Conservation (phyloP, 345 rosid genomes). For the Eucalyptus albens region DNA sequence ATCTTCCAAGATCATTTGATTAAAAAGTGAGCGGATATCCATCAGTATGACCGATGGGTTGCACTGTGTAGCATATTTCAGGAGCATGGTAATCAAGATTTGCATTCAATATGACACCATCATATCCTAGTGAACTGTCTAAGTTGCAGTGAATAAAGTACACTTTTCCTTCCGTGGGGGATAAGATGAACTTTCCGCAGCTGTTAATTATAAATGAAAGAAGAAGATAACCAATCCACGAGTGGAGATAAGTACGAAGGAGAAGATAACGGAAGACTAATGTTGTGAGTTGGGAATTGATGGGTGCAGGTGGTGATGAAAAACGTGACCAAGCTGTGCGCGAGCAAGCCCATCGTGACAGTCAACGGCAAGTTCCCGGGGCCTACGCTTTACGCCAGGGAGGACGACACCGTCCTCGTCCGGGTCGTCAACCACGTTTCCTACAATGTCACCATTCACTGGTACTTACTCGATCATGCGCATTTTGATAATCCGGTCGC, state of each 20-base stretch:
- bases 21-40: not conserved
- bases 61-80: not conserved
- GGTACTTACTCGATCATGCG: conserved; percentile 9
- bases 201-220: not conserved
- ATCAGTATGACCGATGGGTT: not conserved
- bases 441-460: conserved; percentile 58
- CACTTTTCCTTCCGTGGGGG: not conserved
- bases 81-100: not conserved
- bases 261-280: not conserved
- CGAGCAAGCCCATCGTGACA: conserved; percentile 46
- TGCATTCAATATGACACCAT: not conserved
- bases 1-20: not conserved
- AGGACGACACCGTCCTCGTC: conserved; percentile 46
- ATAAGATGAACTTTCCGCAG: not conserved
- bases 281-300: not conserved
- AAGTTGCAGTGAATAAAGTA: not conserved
- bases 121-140: not conserved
- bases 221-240: not conserved
- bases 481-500: not conserved
- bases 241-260: not conserved
- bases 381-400: conserved; percentile 60
- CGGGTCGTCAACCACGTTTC: conserved; percentile 46
- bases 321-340: conserved; percentile 52
- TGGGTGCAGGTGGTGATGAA: conserved; percentile 37
- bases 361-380: conserved; percentile 66